phyloP scores from a whole-genome alignment of 73 alveolate genomes.

The Stentor coeruleus region DNA sequence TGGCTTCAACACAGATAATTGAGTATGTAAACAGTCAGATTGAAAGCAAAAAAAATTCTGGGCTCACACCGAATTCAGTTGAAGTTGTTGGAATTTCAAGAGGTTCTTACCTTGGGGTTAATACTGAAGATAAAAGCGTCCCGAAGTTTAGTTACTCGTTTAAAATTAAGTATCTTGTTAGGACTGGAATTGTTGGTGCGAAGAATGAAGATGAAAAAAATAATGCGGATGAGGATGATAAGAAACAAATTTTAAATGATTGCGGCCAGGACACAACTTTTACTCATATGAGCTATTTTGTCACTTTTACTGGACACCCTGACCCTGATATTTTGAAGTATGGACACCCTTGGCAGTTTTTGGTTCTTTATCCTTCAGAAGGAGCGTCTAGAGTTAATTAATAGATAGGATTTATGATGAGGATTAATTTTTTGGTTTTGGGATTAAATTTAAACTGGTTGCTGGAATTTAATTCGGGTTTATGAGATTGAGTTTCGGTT shows the following conservation, averaged over 20 bases:
- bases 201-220: background rate
- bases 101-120: conserved; percentile 18
- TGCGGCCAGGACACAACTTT: background rate
- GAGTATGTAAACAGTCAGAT: background rate
- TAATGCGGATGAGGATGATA: background rate
- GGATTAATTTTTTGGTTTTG: no score
- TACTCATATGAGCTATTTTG: background rate
- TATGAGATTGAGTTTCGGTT: no score
- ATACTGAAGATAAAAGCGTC: conserved; percentile 11
- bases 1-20: background rate
- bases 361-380: conserved; percentile 15
- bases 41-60: background rate
- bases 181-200: background rate
- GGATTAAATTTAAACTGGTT: no score
- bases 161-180: background rate
- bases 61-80: background rate
- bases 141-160: conserved; percentile 5
- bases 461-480: no score
- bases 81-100: background rate
- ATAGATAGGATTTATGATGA: no score
- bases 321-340: conserved; percentile 19
- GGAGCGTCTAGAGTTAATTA: background rate
- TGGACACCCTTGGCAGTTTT: conserved; percentile 29
- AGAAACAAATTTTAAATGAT: background rate
- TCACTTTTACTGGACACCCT: conserved; percentile 18